Base-by-base conservation (phyloP, 2,329 filamentous ascomycete species). In the Cladobotryum mycophilum region DNA sequence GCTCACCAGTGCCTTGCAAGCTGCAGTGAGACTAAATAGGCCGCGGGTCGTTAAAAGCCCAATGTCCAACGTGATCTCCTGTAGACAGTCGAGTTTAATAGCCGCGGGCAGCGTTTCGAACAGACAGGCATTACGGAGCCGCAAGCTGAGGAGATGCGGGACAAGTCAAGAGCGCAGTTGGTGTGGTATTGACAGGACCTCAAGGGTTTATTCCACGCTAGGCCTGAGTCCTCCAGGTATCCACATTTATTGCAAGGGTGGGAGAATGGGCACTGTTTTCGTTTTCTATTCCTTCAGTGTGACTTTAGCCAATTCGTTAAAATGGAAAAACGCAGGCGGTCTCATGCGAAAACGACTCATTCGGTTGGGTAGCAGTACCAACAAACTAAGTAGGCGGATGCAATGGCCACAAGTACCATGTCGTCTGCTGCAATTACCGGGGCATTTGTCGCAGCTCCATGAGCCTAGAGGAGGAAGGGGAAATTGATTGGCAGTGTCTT, bases 61-160 rank as follows among this genome's bases (percentile, higher is more conserved):
- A 4, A 38, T 15, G 17, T 49, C 48, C 15, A 49, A 25, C 35
- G 36, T 45, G 17, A 49, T 49, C 17, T 45, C 42, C 9, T 41
- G 43, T 25, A 49, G 6, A 22, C 25, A 33, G 36, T 45, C 42
- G 2, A 49, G 48, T 14, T 12, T 33, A 14, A 49, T 9, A 2
- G 25, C 25, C 13, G 2, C 3, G 14, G 36, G 36, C 17, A 49
- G 36, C 4, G 48, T 25, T 2, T 34, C 25, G 14, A 45, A 49
- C 13, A 40, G 5, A 30, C 41, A 40, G n/a, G 41, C 35, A 30
- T 30, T 30, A 30, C 47, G 47, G 15, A 49, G 33, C 15, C 47
- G 34, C 3, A 49, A 15, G 15, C 33, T 49, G 12, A 14, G 47
- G 11, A 49, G 47, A 33, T 30, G 44, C 20, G 47, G 47, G 33